These are phyloP conservation scores for Moniliophthora roreri DNA, from an alignment of 1,284 basidiomycete species.

Conservation along the genomic window DNA sequence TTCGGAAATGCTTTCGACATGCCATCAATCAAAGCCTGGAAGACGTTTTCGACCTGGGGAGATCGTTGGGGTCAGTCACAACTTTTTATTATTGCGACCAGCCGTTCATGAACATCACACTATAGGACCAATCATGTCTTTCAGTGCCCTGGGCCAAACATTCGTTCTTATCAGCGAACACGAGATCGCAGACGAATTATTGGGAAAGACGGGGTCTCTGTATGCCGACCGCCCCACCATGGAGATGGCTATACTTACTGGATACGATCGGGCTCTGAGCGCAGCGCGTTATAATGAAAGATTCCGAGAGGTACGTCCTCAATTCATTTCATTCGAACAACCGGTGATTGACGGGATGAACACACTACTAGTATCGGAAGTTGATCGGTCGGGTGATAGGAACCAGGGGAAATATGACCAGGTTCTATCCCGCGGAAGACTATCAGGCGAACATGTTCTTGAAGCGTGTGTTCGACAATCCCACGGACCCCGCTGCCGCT, in stretches of 20 bases:
- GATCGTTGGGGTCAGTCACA: neutral
- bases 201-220: slow-evolving; percentile 10
- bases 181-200: slow-evolving; percentile 9
- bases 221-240: slow-evolving; percentile 13
- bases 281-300: slow-evolving; percentile 9
- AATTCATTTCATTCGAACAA: neutral
- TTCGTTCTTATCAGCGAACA: slow-evolving; percentile 13
- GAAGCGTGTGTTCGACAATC: slow-evolving; percentile 11
- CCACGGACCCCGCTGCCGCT: slow-evolving; percentile 8
- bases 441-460: slow-evolving; percentile 15
- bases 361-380: slow-evolving; percentile 10
- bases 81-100: no score
- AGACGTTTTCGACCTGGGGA: neutral
- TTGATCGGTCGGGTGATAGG: slow-evolving; percentile 14
- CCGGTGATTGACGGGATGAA: no score
- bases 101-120: neutral
- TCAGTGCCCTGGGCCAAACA: slow-evolving; percentile 10
- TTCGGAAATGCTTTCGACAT: slow-evolving; percentile 3
- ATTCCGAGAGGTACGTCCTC: slow-evolving; percentile 7
- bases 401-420: slow-evolving; percentile 10
- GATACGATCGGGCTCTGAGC: slow-evolving; percentile 12
- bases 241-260: slow-evolving; percentile 13
- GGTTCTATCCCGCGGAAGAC: slow-evolving; percentile 14
- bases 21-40: neutral
- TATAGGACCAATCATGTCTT: slow-evolving; percentile 13